phyloP scores from a whole-genome alignment of 164 flowering plant genomes.

The Vitis vinifera region ASM3070453v1 NC_081809.1:25484001-25484500 shows the following conservation, averaged over 20 bases:
- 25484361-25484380: too few relatives aligned
- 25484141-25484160: conserved; percentile 93
- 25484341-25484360: too few relatives aligned
- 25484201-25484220: conserved; percentile 61
- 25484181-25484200: conserved; percentile 86
- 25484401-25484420: too few relatives aligned
- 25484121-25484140: conserved; percentile 11
- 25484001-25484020: conserved; percentile 96
- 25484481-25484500: too few relatives aligned
- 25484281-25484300: background rate
- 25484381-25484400: too few relatives aligned
- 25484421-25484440: too few relatives aligned
- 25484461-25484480: too few relatives aligned
- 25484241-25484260: background rate
- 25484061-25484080: conserved; percentile 3
- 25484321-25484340: conserved; percentile 41
- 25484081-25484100: background rate
- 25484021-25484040: conserved; percentile 72
- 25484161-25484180: conserved; percentile 85
- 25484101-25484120: background rate
- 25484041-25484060: conserved; percentile 65
- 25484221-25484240: conserved; percentile 31
- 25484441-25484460: too few relatives aligned
- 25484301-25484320: background rate
- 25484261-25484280: background rate